Base-by-base conservation (phyloP, 805 yeast genomes). In the Saccharomycodes ludwigii region DNA sequence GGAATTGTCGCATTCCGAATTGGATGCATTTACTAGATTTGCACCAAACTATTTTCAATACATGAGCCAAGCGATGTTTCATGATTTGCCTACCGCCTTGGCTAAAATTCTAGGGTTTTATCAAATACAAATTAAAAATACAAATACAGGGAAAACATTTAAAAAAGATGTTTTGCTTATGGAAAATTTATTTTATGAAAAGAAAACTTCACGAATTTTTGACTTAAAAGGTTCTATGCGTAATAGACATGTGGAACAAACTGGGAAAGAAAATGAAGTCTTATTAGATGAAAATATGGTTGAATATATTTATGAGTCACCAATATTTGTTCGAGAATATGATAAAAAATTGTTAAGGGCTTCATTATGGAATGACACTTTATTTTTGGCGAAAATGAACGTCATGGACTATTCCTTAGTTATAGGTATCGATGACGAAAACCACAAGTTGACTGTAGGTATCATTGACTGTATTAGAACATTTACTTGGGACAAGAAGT, bases 221-320 rank as follows among this genome's bases (percentile, higher is more conserved):
- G 99, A 91, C 55, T 68, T 91, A 54, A 91, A 91, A 54, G 99
- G 99, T 0, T 86, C 97, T 0, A 91, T 91, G 97, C 65, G 98
- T 39, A 91, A 91, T 54, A 66, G 99, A 41, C 96, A 88, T 47
- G 98, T 88, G 22, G 79, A 86, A 43, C 95, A 88, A 52, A 93
- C 98, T 0, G 98, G 98, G 5, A 77, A 74, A 47, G 95, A 80
- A 40, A 85, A 91, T 48, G 97, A 91, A 54, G 99, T 91, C 1
- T 59, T 91, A 17, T 58, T 91, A 34, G 99, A 91, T 55, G 99
- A 91, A 47, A 91, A 91, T 49, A 91, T 91, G 98, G 93, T 91
- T 38, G 98, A 91, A 50, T 91, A 84, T 50, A 88, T 93, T 37
- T 91, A 84, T 48, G 98, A 91, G 52, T 78, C 93, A 16, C 99